Evolutionary conservation across 208 protist species (phyloP), one percentile per base, ranked within the genome.

Genomic region (Wallacemonas sp.): DNA sequence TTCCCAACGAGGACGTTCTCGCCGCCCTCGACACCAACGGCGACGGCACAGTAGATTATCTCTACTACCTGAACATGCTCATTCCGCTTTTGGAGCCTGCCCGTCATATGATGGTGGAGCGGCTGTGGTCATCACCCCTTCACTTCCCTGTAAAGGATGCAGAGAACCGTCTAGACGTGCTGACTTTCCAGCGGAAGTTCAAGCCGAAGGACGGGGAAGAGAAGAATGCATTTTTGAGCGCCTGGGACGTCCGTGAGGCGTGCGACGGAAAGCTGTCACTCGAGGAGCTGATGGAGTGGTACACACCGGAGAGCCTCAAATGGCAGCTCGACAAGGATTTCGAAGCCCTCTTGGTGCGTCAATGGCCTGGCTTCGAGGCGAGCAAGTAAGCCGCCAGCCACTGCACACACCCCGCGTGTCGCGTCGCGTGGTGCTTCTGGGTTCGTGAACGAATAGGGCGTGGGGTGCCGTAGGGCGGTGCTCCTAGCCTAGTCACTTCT

Each of bases 191-290:
- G 59, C 73, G 68, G 1, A 36, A 36, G 17, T 92, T 87, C 65
- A 30, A 71, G 12, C 75, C 81, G n/a, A 80, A 77, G 15, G 71
- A 79, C 57, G 79, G 78, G n/a, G 71, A 76, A 19, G 87, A 89
- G 58, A 81, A 87, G 42, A 76, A 85, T 60, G 76, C 34, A 19
- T 96, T 96, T 59, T 73, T 93, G 15, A 76, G 57, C 34, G 73
- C 87, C 32, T 96, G 87, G 86, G 88, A 96, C 68, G 84, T 92
- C 29, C 78, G 85, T 2, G 55, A 26, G 10, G 89, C 82, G 12
- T 33, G 79, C 13, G 54, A 72, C 0, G 78, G 83, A 0, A 75
- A 79, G 46, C 67, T 89, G 9, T 54, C 53, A 2, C 54, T 90
- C 0, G 73, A 78, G 36, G 85, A 92, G 64, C 24, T 92, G 10